These are phyloP conservation scores for Cairneyella variabilis DNA, from an alignment of 495 filamentous ascomycete species.

Conservation along the genomic window DNA sequence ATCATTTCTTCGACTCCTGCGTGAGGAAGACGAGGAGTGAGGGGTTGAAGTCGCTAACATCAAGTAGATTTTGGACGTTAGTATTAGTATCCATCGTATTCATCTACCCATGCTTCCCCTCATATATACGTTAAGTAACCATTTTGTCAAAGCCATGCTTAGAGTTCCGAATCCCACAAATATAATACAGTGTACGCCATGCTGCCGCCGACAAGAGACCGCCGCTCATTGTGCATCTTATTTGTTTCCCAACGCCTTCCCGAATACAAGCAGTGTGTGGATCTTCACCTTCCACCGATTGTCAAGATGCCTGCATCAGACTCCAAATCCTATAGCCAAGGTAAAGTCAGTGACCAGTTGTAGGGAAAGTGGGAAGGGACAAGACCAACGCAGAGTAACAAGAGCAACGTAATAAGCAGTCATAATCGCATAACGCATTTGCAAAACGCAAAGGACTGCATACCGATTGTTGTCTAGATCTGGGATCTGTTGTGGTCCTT, in stretches of 20 bases:
- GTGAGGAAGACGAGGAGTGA: no score
- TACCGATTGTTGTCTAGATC: conserved; percentile 8
- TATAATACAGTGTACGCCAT: no score
- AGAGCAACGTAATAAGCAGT: conserved; percentile 4
- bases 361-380: not conserved
- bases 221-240: conserved; percentile 11
- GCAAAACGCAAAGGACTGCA: conserved; percentile 17
- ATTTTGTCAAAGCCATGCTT: no score
- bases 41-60: no score
- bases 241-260: conserved; percentile 3
- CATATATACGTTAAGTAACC: no score
- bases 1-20: no score
- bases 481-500: no score
- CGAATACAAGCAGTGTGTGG: conserved; percentile 15
- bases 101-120: no score
- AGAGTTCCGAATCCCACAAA: no score
- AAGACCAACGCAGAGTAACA: not conserved
- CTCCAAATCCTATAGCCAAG: conserved; percentile 12
- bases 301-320: conserved; percentile 20
- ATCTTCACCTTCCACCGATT: conserved; percentile 15
- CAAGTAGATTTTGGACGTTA: no score
- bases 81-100: no score
- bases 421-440: no score
- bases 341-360: not conserved
- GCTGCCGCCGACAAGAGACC: conserved; percentile 4